Evolutionary conservation across 441 rosid species (phyloP).

Genomic region (Brassica hybrid): DNA sequence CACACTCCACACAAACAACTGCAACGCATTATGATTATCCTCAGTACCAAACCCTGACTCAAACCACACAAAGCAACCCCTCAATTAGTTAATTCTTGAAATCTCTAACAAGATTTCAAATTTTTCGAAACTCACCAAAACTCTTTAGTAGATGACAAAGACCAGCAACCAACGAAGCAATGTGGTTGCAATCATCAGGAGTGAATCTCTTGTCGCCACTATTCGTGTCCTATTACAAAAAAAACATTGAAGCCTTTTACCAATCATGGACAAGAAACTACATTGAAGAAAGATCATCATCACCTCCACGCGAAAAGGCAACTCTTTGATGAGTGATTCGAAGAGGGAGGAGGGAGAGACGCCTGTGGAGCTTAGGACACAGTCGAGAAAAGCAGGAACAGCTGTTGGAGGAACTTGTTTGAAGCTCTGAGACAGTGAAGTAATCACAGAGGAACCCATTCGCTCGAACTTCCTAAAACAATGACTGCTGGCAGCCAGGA

Average conservation of each 20-base stretch:
- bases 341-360: constrained; percentile 65
- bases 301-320: constrained; percentile 55
- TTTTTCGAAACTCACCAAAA: constrained; percentile 51
- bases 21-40: constrained; percentile 51
- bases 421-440: constrained; percentile 67
- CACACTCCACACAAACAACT: constrained; percentile 68
- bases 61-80: constrained; percentile 12
- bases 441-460: constrained; percentile 48
- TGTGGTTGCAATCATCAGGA: constrained; percentile 46
- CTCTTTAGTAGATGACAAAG: constrained; percentile 79
- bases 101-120: constrained; percentile 6
- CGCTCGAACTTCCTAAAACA: constrained; percentile 7
- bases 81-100: background rate
- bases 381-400: constrained; percentile 77
- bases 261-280: background rate
- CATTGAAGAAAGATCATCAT: background rate
- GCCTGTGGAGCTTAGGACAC: constrained; percentile 72
- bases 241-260: background rate
- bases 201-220: constrained; percentile 52
- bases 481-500: background rate
- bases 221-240: constrained; percentile 47
- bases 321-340: constrained; percentile 57
- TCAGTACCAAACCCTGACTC: constrained; percentile 47
- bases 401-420: constrained; percentile 68
- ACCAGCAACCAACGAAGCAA: constrained; percentile 65